Percentiles rank a stretch among this genome's conserved stretches.
Evolutionary conservation across 2,329 filamentous ascomycete species (phyloP).

Genomic region (Aspergillus puulaauensis): DNA sequence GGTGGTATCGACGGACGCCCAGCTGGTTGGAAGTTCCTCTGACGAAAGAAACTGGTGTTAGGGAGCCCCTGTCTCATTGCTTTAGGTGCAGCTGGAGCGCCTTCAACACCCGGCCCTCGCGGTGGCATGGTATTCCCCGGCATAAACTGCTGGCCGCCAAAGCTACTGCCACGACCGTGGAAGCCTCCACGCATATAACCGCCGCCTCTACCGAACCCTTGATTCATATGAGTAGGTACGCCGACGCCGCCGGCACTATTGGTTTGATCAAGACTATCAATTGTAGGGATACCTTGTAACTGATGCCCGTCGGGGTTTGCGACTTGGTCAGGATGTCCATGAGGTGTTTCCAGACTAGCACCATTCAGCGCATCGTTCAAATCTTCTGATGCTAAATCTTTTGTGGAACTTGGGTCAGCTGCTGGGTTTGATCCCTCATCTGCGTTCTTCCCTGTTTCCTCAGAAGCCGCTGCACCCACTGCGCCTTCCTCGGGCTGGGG

Average conservation of each 20-base stretch:
- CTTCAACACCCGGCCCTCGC: constrained; percentile 59
- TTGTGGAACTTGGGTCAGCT: constrained; percentile 31
- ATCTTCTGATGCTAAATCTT: constrained; percentile 22
- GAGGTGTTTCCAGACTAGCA: constrained; percentile 15
- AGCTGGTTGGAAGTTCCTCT: constrained; percentile 50
- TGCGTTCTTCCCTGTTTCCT: constrained; percentile 23
- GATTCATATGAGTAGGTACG: constrained; percentile 23
- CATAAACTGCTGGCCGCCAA: constrained; percentile 29
- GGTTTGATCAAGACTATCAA: constrained; percentile 32
- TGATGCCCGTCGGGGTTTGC: constrained; percentile 16
- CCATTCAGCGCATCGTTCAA: constrained; percentile 13
- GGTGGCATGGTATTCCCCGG: constrained; percentile 35
- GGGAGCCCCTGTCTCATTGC: constrained; percentile 88
- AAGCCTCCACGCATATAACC: constrained; percentile 49
- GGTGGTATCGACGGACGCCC: constrained; percentile 27
- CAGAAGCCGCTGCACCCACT: constrained; percentile 6
- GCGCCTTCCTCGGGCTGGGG: constrained; percentile 18
- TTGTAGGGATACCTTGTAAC: constrained; percentile 31
- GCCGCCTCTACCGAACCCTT: constrained; percentile 40
- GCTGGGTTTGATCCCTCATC: constrained; percentile 36
- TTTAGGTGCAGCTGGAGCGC: constrained; percentile 87
- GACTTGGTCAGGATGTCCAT: constrained; percentile 15
- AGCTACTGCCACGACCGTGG: constrained; percentile 37
- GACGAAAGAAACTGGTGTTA: constrained; percentile 72
- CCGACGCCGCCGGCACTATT: constrained; percentile 24